phyloP scores from a whole-genome alignment of 805 yeast species.

The Kazachstania taianensis region DNA sequence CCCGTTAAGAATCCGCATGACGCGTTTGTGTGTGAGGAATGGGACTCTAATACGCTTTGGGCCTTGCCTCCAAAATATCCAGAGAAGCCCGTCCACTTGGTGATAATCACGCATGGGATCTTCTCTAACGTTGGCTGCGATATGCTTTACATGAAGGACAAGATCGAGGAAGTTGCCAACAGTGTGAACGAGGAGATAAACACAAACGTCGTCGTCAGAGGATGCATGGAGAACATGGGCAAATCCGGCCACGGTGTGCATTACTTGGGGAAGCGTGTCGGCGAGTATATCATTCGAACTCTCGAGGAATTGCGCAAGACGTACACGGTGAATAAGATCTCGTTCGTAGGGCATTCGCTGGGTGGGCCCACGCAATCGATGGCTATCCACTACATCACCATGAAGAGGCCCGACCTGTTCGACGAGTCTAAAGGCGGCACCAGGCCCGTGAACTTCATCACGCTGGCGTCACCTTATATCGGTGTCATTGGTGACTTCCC shows the following conservation, averaged over 20 bases:
- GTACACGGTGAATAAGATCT: constrained; percentile 48
- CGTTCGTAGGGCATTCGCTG: constrained; percentile 86
- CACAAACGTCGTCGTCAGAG: constrained; percentile 66
- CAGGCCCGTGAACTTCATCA: constrained; percentile 67
- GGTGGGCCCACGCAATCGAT: constrained; percentile 91
- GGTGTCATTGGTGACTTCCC: constrained; percentile 89
- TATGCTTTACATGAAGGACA: constrained; percentile 78
- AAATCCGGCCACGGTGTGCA: constrained; percentile 84
- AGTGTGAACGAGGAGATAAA: constrained; percentile 13
- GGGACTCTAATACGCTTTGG: constrained; percentile 69
- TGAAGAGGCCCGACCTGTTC: constrained; percentile 60
- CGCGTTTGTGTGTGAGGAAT: constrained; percentile 24
- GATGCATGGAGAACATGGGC: constrained; percentile 74
- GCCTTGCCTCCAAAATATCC: constrained; percentile 46
- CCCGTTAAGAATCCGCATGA: neutral
- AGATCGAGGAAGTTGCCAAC: constrained; percentile 40
- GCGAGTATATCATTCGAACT: constrained; percentile 43
- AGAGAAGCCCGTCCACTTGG: constrained; percentile 62
- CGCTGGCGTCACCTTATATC: constrained; percentile 79
- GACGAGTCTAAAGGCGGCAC: constrained; percentile 28
- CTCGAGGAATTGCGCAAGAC: constrained; percentile 37
- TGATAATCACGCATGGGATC: constrained; percentile 82
- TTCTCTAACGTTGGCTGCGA: constrained; percentile 88
- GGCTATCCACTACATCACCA: constrained; percentile 68
- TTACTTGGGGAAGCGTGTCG: constrained; percentile 73